Conservation (phyloP, 352 stramenopile genomes). For the Phytophthora cactorum region DNA sequence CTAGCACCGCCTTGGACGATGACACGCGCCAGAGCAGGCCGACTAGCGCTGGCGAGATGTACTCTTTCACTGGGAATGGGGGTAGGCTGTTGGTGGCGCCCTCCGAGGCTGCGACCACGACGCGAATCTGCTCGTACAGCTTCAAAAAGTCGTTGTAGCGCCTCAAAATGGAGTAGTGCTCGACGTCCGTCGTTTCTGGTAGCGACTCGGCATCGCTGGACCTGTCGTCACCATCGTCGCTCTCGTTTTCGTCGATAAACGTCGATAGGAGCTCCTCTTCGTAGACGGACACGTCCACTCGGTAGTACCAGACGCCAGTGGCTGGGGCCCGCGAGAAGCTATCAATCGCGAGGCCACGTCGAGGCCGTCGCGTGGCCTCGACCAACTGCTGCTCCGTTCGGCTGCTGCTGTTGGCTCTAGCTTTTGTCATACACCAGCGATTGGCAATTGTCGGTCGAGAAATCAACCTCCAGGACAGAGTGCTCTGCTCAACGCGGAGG, state of each 20-base stretch:
- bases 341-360: constrained; percentile 50
- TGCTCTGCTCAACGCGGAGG: constrained; percentile 4
- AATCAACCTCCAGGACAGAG: background rate
- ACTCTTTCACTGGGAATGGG: constrained; percentile 65
- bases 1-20: constrained; percentile 49
- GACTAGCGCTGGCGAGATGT: constrained; percentile 52
- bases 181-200: constrained; percentile 25
- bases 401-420: constrained; percentile 20
- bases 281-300: constrained; percentile 59
- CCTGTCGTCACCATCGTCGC: constrained; percentile 30
- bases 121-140: constrained; percentile 53
- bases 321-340: constrained; percentile 50
- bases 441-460: background rate
- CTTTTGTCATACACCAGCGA: constrained; percentile 21
- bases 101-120: constrained; percentile 26
- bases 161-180: constrained; percentile 68
- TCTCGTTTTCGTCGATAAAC: constrained; percentile 23
- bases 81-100: constrained; percentile 28
- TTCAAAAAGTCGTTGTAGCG: constrained; percentile 75
- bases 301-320: constrained; percentile 75
- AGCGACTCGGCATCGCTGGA: constrained; percentile 16
- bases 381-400: constrained; percentile 15
- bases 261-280: constrained; percentile 20
- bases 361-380: constrained; percentile 19
- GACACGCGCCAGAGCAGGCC: constrained; percentile 58